Conservation (phyloP, 2,329 filamentous ascomycete genomes). For the Aspergillus ustus region DNA sequence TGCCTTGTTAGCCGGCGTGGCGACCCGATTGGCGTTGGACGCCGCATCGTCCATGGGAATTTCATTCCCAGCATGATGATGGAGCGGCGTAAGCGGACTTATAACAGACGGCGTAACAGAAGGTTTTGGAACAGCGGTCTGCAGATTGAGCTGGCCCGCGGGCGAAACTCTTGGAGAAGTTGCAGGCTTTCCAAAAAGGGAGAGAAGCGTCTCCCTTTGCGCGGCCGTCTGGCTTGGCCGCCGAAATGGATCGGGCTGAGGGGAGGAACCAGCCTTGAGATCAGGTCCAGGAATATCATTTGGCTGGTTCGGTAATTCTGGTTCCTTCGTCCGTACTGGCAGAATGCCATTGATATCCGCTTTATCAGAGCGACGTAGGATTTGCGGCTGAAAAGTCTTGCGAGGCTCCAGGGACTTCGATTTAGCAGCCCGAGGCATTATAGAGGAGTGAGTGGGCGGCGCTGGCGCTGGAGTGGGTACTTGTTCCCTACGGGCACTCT, state of each 20-base stretch:
- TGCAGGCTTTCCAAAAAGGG: conserved; percentile 63
- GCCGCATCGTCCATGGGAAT: conserved; percentile 37
- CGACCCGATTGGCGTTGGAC: conserved; percentile 51
- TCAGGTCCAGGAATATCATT: conserved; percentile 14
- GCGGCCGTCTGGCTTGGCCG: conserved; percentile 48
- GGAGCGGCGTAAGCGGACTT: conserved; percentile 37
- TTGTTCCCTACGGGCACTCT: conserved; percentile 35
- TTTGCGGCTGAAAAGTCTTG: conserved; percentile 59
- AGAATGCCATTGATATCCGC: conserved; percentile 33
- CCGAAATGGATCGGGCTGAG: conserved; percentile 37
- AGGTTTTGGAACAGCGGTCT: conserved; percentile 25
- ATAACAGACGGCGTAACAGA: conserved; percentile 31
- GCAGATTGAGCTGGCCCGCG: conserved; percentile 27
- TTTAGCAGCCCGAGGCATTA: conserved; percentile 24
- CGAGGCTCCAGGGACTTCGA: conserved; percentile 37
- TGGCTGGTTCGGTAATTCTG: conserved; percentile 25
- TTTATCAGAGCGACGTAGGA: conserved; percentile 56
- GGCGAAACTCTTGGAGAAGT: conserved; percentile 30
- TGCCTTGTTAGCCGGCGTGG: conserved; percentile 71
- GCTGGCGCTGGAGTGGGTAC: conserved; percentile 12
- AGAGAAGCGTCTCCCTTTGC: conserved; percentile 59
- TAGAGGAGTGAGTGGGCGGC: conserved; percentile 19
- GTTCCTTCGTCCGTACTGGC: conserved; percentile 32
- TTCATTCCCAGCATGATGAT: conserved; percentile 26
- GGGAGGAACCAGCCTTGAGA: conserved; percentile 21